Percentiles rank a stretch among this genome's conserved stretches.
Evolutionary conservation across 2,329 filamentous ascomycete genomes (phyloP).

Genomic region (Aspergillus ibericus): DNA sequence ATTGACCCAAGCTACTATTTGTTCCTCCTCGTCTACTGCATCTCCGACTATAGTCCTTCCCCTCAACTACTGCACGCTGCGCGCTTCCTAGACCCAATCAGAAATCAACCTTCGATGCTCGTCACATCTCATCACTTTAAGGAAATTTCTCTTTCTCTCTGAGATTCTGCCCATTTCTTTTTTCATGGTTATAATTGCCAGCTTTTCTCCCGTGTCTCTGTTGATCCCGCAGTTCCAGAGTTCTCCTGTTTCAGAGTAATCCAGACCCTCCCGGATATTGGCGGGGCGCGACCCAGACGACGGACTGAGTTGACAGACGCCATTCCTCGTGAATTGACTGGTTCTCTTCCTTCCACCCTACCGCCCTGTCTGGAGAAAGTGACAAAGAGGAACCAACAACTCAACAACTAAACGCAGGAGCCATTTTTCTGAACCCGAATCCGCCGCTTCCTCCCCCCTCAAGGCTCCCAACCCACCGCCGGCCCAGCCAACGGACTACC

Average conservation of each 20-base stretch:
- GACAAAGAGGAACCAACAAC: background rate
- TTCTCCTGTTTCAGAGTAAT: background rate
- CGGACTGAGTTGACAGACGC: background rate
- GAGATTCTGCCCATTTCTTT: background rate
- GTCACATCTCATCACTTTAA: constrained; percentile 1
- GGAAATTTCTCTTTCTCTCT: constrained; percentile 7
- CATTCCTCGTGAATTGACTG: background rate
- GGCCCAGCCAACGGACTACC: background rate
- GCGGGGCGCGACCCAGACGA: background rate
- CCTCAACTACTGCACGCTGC: constrained; percentile 1
- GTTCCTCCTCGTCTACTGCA: background rate
- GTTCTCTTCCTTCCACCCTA: background rate
- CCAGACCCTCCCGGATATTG: background rate
- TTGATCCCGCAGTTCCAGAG: background rate
- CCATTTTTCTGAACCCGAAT: background rate
- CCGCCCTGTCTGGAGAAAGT: background rate
- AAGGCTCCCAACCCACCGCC: background rate
- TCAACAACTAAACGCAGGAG: background rate
- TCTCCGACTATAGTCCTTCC: background rate
- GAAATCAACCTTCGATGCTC: background rate
- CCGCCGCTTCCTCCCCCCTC: background rate
- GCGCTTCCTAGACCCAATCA: constrained; percentile 5
- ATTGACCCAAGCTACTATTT: no score
- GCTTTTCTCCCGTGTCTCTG: background rate
- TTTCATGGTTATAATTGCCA: background rate